Conservation (phyloP, 2,329 filamentous ascomycete species). For the Lasiodiplodia sp. region DNA sequence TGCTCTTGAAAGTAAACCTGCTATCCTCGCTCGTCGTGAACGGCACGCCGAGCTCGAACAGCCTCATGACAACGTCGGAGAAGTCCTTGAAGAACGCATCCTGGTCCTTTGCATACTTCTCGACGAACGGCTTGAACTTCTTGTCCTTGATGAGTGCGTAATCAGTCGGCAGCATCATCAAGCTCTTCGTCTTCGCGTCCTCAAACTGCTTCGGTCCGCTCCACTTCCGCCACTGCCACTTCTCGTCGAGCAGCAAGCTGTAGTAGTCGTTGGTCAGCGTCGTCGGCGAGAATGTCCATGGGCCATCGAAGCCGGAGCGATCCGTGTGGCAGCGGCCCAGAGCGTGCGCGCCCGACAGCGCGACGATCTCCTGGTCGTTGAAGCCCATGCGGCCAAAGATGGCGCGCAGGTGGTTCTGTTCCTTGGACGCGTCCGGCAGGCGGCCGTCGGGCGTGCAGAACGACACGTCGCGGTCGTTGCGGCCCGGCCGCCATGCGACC, state of each 20-base stretch:
- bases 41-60: constrained; percentile 94
- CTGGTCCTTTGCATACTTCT: constrained; percentile 91
- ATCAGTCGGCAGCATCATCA: constrained; percentile 98
- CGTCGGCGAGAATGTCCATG: constrained; percentile 77
- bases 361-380: constrained; percentile 95
- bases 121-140: constrained; percentile 78
- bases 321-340: constrained; percentile 86
- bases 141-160: constrained; percentile 88
- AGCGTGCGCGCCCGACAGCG: constrained; percentile 83
- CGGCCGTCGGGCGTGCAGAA: constrained; percentile 95
- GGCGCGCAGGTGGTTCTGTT: constrained; percentile 80
- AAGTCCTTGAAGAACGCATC: constrained; percentile 96
- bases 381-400: constrained; percentile 99
- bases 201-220: constrained; percentile 89
- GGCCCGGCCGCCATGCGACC: constrained; percentile 89
- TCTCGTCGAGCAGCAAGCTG: constrained; percentile 85
- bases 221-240: constrained; percentile 93
- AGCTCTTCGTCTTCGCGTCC: constrained; percentile 82
- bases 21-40: constrained; percentile 66
- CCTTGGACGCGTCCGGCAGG: constrained; percentile 82
- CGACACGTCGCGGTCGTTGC: constrained; percentile 76
- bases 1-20: constrained; percentile 56
- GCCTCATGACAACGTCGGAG: constrained; percentile 74
- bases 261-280: constrained; percentile 95
- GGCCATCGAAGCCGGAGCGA: constrained; percentile 88